Evolutionary conservation across 305 asterid genomes (phyloP).

Genomic region (Fraxinus baroniana): DNA sequence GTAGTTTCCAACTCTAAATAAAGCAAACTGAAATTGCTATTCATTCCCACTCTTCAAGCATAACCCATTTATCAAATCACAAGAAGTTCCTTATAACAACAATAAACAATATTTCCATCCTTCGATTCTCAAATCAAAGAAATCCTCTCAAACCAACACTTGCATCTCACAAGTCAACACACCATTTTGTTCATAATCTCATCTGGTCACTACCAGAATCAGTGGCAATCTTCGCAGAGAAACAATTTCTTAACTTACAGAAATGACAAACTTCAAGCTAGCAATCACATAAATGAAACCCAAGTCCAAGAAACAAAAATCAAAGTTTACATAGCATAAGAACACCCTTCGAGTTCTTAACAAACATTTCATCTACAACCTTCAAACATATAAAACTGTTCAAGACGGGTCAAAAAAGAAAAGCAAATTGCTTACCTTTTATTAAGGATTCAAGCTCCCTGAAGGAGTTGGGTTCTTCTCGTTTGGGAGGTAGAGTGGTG

Average conservation of each 20-base stretch:
- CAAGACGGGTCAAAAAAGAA: neutral
- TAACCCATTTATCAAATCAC: slow-evolving; percentile 14
- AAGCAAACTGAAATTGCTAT: slow-evolving; percentile 5
- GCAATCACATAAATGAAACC: slow-evolving; percentile 13
- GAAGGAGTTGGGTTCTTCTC: no score
- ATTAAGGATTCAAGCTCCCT: neutral
- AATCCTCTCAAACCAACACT: neutral
- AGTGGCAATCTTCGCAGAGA: neutral
- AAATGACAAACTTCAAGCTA: neutral
- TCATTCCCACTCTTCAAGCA: slow-evolving; percentile 14
- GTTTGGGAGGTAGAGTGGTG: no score
- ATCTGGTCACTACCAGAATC: neutral
- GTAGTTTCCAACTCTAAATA: slow-evolving; percentile 5
- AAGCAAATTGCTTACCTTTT: neutral
- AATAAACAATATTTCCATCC: neutral
- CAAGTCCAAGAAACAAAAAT: slow-evolving; percentile 24
- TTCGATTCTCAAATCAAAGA: slow-evolving; percentile 3
- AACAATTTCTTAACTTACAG: neutral
- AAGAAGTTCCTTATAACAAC: neutral
- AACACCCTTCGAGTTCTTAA: neutral
- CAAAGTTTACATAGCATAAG: neutral
- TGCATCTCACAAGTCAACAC: slow-evolving; percentile 22
- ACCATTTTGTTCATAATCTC: neutral
- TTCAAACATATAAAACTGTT: slow-evolving; percentile 3
- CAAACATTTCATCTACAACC: neutral